These are phyloP conservation scores for Chaetomium sp. DNA, from an alignment of 2,329 filamentous ascomycete species.

Conservation along the genomic window DNA sequence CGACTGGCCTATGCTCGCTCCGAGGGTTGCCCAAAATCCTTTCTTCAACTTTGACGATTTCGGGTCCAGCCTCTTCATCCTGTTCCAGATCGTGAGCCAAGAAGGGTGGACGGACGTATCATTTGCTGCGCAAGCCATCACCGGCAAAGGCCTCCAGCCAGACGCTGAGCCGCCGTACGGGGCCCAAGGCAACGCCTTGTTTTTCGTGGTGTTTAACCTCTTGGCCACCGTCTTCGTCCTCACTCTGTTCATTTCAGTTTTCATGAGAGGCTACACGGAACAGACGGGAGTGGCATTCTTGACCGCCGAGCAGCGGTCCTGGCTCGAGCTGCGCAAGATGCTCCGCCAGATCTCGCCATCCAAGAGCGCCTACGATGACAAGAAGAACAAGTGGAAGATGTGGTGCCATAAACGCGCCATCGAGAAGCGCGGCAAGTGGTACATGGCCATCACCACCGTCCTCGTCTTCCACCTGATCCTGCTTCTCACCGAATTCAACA, in stretches of 20 bases:
- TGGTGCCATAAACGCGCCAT: conserved; percentile 96
- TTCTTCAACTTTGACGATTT: conserved; percentile 96
- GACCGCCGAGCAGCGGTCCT: conserved; percentile 93
- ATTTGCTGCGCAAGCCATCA: conserved; percentile 79
- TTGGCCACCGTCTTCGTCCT: conserved; percentile 94
- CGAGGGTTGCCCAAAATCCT: conserved; percentile 76
- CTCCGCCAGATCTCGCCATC: conserved; percentile 92
- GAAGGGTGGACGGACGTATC: conserved; percentile 98
- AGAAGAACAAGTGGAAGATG: conserved; percentile 76
- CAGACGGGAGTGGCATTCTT: conserved; percentile 96
- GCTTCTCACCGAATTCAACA: conserved; percentile 82
- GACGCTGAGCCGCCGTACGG: conserved; percentile 53
- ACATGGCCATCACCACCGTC: conserved; percentile 75
- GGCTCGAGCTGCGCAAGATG: conserved; percentile 91
- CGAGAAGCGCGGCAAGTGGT: conserved; percentile 92
- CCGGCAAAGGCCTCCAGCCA: conserved; percentile 74
- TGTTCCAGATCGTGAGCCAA: conserved; percentile 98
- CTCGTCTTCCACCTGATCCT: conserved; percentile 82
- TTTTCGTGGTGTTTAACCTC: conserved; percentile 96
- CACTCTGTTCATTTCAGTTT: conserved; percentile 96
- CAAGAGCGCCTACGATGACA: conserved; percentile 81
- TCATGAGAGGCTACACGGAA: conserved; percentile 99
- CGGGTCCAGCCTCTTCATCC: conserved; percentile 87
- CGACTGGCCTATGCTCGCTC: conserved; percentile 79
- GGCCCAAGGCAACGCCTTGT: conserved; percentile 83